Evolutionary conservation across 1,139 yeast species (phyloP).

Genomic region (Suhomyces bribrorum): DNA sequence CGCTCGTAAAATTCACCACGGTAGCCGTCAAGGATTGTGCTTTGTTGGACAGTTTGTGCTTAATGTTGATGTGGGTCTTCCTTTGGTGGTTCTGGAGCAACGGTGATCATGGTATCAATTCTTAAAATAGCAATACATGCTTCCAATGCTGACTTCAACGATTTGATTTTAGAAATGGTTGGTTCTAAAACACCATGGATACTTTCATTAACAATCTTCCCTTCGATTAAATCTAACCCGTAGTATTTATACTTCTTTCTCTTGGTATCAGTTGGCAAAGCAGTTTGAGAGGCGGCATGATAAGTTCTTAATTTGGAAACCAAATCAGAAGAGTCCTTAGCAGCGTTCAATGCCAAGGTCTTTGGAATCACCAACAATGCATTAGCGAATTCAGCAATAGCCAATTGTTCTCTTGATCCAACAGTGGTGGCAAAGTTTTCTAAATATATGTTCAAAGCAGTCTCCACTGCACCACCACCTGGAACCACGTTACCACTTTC

Average conservation of each 20-base stretch:
- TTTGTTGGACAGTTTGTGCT: neutral
- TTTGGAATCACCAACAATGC: constrained; percentile 92
- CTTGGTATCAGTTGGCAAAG: constrained; percentile 77
- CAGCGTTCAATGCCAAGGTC: constrained; percentile 96
- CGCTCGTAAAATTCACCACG: no score
- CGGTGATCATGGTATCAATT: constrained; percentile 97
- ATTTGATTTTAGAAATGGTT: constrained; percentile 86
- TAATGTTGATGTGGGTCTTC: constrained; percentile 83
- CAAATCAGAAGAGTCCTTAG: constrained; percentile 92
- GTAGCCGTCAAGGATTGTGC: no score
- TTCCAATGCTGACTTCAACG: constrained; percentile 93
- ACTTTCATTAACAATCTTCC: constrained; percentile 86
- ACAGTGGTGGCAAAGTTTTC: constrained; percentile 98
- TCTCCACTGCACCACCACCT: constrained; percentile 99
- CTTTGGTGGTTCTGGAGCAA: constrained; percentile 91
- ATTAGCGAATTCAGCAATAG: constrained; percentile 95
- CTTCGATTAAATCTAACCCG: constrained; percentile 89
- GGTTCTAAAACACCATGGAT: constrained; percentile 92
- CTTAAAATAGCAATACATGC: constrained; percentile 97
- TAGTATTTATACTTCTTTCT: constrained; percentile 84
- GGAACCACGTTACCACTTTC: constrained; percentile 96
- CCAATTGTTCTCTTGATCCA: constrained; percentile 96
- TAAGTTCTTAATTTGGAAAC: constrained; percentile 94
- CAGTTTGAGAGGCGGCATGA: constrained; percentile 93
- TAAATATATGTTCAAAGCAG: constrained; percentile 90